Evolutionary conservation across 2,329 filamentous ascomycete species (phyloP), one percentile per base, ranked within the genome.

Genomic region (Pseudopithomyces chartarum): DNA sequence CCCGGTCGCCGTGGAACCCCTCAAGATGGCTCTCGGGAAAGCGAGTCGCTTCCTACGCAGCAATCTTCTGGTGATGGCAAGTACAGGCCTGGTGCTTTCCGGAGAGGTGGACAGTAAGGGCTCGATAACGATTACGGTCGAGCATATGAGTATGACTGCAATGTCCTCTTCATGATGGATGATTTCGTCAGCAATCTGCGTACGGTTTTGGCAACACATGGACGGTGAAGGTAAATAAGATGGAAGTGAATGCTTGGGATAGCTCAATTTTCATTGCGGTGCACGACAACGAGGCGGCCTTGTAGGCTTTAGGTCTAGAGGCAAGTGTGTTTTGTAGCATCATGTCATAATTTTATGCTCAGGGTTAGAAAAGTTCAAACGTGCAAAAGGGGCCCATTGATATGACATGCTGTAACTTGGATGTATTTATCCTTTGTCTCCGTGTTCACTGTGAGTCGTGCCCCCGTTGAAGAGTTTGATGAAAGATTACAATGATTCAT

Each of bases 61-160:
- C 65, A 69, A 49, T 67, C 54, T 43, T 43, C 68, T 7, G 68
- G 66, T 52, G 73, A 71, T 60, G 76, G 75, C 39, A 77, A 74
- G 66, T 78, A 78, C 57, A 71, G 74, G 61, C 76, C 76, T 23
- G 76, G 75, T 57, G 68, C 67, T 47, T 78, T 77, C 57, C 67
- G 56, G 59, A 66, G 69, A 58, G 34, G 62, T 33, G 36, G 38
- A 33, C 38, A 51, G 48, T 51, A 51, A 34, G 38, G 40, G 36
- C 51, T 50, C n/a, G 23, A 29, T 36, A 40, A 48, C 12, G 42
- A 33, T 39, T 6, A 51, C 17, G 36, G 19, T 39, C 26, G 13
- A 19, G 54, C 20, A 34, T 40, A n/a, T 39, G 42, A 29, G 12
- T 33, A 22, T 38, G 48, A 44, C 11, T 39, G 32, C 17, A 22